These are phyloP conservation scores for Cordia subcordata DNA, from an alignment of 257 asterid genomes.

Conservation along the genomic window DNA sequence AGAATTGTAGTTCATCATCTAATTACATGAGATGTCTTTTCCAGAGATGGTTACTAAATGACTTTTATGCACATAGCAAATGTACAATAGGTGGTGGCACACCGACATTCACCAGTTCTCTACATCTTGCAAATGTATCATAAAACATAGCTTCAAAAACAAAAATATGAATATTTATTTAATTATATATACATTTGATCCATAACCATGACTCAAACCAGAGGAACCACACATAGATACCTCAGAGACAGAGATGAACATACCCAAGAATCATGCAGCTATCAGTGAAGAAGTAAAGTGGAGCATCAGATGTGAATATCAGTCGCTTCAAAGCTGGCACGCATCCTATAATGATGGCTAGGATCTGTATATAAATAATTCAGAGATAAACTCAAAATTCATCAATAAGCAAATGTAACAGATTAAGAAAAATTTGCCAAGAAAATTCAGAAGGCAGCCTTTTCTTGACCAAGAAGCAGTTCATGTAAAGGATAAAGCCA, in stretches of 20 bases:
- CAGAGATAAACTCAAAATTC: slow-evolving; percentile 5
- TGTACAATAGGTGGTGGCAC: no score
- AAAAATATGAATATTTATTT: no score
- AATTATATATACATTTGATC: background rate
- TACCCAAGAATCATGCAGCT: slow-evolving; percentile 99
- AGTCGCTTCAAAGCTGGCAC: slow-evolving; percentile 72
- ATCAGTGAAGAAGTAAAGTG: slow-evolving; percentile 91
- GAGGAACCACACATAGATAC: slow-evolving; percentile 14
- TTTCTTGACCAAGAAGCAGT: background rate
- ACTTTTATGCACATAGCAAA: no score
- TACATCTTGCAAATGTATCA: no score
- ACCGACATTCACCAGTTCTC: no score
- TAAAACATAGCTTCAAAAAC: no score
- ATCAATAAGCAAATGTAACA: background rate
- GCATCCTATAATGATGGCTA: slow-evolving; percentile 85
- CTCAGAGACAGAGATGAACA: slow-evolving; percentile 20
- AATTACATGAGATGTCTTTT: no score
- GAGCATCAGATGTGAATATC: slow-evolving; percentile 87
- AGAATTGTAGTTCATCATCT: no score
- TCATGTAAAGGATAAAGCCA: background rate
- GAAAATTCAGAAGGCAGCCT: background rate
- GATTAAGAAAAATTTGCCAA: background rate
- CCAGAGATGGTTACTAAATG: no score
- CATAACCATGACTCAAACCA: slow-evolving; percentile 1
- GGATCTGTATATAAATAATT: slow-evolving; percentile 42